Conservation (phyloP, 192 early-diverging fungal genomes). For the Endogone sp. region DNA sequence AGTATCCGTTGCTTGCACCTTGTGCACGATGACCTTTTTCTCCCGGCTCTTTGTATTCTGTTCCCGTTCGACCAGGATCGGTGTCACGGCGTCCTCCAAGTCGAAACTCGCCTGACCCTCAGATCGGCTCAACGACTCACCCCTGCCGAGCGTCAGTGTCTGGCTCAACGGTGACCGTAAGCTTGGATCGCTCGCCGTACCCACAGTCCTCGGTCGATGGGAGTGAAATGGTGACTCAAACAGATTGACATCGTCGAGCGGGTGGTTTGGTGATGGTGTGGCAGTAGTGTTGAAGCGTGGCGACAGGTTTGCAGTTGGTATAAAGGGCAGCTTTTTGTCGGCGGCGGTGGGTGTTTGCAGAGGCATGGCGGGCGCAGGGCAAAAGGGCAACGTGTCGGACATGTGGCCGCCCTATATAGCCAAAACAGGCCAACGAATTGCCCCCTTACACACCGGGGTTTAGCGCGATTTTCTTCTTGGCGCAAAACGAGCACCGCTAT, state of each 20-base stretch:
- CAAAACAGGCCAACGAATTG: too few species aligned
- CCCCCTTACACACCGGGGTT: too few species aligned
- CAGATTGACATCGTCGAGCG: not conserved
- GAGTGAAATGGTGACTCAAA: not conserved
- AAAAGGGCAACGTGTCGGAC: too few species aligned
- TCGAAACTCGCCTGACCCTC: not conserved
- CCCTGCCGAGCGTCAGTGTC: not conserved
- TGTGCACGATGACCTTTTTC: constrained; percentile 31
- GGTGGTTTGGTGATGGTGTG: not conserved
- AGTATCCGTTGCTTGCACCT: constrained; percentile 33
- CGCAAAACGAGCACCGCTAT: too few species aligned
- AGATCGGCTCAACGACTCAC: not conserved
- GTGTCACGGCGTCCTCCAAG: not conserved
- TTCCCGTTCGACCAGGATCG: not conserved
- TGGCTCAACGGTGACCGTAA: not conserved
- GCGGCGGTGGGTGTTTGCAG: too few species aligned
- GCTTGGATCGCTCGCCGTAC: not conserved
- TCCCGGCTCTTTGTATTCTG: not conserved
- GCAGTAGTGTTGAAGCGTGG: too few species aligned
- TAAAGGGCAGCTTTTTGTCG: too few species aligned
- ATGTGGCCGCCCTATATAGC: too few species aligned
- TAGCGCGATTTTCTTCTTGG: too few species aligned
- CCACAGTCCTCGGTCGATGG: not conserved
- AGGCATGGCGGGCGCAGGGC: not conserved
- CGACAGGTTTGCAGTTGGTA: too few species aligned